Evolutionary conservation across 208 protist species (phyloP), one percentile per base, ranked within the genome.

Genomic region (Leishmania braziliensis): DNA sequence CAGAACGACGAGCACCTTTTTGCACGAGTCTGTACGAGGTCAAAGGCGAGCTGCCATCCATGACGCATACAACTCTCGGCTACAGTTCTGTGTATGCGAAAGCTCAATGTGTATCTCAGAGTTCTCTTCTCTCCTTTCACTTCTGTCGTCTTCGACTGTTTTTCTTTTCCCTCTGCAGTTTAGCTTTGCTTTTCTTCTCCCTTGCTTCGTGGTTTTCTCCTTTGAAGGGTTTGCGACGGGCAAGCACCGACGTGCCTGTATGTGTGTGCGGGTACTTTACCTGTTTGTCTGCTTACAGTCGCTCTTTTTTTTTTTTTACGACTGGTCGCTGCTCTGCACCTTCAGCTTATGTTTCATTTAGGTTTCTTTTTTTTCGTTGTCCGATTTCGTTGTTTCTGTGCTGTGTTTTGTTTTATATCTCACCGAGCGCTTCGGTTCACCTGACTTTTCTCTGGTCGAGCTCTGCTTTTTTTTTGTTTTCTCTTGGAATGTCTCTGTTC

Each of bases 381-480:
- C 26, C 26, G 58, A n/a, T 63, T 18, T n/a, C 26, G 58, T n/a
- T 63, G 16, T 63, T 63, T 3, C 0, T 29, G 16, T n/a, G 16
- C 58, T 63, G 58, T 63, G 2, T 18, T n/a, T 2, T 63, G 10
- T 6, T 14, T 56, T 66, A 16, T 74, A 3, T 80, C 23, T 43
- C 50, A 43, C 48, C 29, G 63, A 43, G 36, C 46, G 65, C 23
- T 69, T 70, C 65, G 39, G 20, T 46, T 46, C 43, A 46, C 43
- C 43, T 46, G 43, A 46, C 43, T 46, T 46, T 46, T 46, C 43
- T 46, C 43, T 46, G 43, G 4, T 46, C 43, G 43, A 4, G 43
- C 43, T 46, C 43, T 46, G 3, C 58, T 63, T 18, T n/a, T 63
- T 63, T 0, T 72, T 85, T 86, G 83, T 79, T 60, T 68, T 54